phyloP scores from a whole-genome alignment of 257 asterid genomes.

The Nicotiana attenuata region DNA sequence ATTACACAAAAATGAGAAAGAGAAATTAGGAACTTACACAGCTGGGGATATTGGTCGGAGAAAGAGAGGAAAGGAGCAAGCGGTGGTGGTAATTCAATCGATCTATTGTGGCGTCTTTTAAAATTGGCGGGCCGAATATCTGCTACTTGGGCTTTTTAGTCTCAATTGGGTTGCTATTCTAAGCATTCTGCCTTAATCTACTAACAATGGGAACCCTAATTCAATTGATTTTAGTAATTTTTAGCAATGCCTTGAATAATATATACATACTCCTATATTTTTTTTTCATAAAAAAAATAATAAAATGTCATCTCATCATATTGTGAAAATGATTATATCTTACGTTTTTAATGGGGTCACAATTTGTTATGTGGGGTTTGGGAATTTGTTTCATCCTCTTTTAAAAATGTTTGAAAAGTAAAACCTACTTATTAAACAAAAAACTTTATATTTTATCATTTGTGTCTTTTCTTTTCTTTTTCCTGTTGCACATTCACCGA shows the following conservation, averaged over 20 bases:
- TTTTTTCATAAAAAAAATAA: background rate
- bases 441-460: no score
- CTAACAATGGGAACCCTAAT: background rate
- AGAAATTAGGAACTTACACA: background rate
- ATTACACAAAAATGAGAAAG: background rate
- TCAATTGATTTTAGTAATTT: background rate
- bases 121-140: background rate
- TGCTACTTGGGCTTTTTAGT: background rate
- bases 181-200: background rate
- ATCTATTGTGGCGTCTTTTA: background rate
- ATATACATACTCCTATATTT: background rate
- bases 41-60: background rate
- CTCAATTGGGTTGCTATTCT: background rate
- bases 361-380: background rate
- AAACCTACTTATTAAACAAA: background rate
- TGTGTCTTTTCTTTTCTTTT: no score
- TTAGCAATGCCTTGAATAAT: background rate
- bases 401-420: background rate
- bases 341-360: background rate
- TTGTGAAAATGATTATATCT: background rate
- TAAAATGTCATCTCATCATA: background rate
- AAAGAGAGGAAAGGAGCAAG: background rate
- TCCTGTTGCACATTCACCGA: no score
- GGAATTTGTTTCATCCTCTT: background rate
- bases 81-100: background rate